Evolutionary conservation across 2,329 filamentous ascomycete species (phyloP).

Genomic region (Ophiocordyceps camponoti-saundersi): DNA sequence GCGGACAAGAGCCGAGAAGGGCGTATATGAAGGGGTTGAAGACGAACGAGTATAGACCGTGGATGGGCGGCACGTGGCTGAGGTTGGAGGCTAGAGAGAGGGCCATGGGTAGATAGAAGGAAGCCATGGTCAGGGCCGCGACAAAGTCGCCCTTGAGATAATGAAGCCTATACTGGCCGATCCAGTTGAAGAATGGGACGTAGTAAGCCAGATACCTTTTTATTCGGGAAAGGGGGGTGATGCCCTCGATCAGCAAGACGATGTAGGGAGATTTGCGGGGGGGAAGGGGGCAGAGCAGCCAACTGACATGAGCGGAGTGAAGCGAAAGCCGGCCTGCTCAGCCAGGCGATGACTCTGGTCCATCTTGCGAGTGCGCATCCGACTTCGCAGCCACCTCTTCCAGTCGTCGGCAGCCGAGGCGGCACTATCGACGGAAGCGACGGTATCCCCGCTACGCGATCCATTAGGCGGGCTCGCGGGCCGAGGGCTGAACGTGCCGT

Average conservation of each 20-base stretch:
- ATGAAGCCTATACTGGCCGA: constrained; percentile 65
- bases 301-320: constrained; percentile 55
- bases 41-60: constrained; percentile 86
- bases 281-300: not conserved
- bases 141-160: constrained; percentile 77
- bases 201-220: constrained; percentile 81
- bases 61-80: constrained; percentile 80
- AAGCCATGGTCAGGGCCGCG: constrained; percentile 88
- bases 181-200: constrained; percentile 80
- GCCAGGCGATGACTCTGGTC: constrained; percentile 58
- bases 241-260: not conserved
- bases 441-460: constrained; percentile 3
- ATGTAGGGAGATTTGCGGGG: not conserved
- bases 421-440: constrained; percentile 16
- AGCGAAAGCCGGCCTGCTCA: constrained; percentile 54
- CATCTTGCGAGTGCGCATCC: constrained; percentile 47
- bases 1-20: constrained; percentile 75
- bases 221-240: no score
- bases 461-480: constrained; percentile 30
- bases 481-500: constrained; percentile 63
- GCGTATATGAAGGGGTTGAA: constrained; percentile 88
- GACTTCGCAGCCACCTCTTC: constrained; percentile 30
- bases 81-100: constrained; percentile 86
- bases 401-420: constrained; percentile 23
- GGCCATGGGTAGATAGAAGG: constrained; percentile 95